Evolutionary conservation across 768 basidiomycete species (phyloP).

Genomic region (Trametes elegans): DNA sequence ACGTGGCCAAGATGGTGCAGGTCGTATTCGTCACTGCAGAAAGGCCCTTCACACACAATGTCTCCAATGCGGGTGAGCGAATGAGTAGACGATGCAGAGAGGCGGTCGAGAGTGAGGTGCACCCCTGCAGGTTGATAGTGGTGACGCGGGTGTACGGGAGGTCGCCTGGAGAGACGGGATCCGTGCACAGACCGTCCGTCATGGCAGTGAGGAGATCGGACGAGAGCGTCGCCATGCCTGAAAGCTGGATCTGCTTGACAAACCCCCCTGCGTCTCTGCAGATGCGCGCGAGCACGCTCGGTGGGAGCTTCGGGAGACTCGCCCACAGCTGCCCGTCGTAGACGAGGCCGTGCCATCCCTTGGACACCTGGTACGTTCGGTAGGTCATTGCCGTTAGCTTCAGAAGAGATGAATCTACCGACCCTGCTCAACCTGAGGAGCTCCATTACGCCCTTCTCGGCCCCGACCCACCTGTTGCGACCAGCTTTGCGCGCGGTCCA

Average conservation of each 20-base stretch:
- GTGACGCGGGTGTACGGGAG: conserved; percentile 66
- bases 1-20: conserved; percentile 60
- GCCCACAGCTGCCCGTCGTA: conserved; percentile 90
- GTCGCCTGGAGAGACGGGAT: conserved; percentile 32
- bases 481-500: conserved; percentile 65
- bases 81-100: conserved; percentile 70
- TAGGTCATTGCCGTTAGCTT: not conserved
- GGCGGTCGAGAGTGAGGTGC: conserved; percentile 58
- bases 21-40: conserved; percentile 69
- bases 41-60: conserved; percentile 66
- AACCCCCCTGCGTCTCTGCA: conserved; percentile 60
- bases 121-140: conserved; percentile 69
- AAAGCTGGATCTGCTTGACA: conserved; percentile 56
- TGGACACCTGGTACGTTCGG: conserved; percentile 58
- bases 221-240: conserved; percentile 55
- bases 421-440: conserved; percentile 80
- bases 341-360: conserved; percentile 68
- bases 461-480: conserved; percentile 72
- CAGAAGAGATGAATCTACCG: conserved; percentile 31
- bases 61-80: conserved; percentile 57
- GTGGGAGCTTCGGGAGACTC: conserved; percentile 53
- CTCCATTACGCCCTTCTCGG: conserved; percentile 71
- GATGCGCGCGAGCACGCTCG: conserved; percentile 51
- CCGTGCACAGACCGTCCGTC: conserved; percentile 51
- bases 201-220: conserved; percentile 51